Conservation (phyloP, 768 basidiomycete species). For the Tulasnella calospora region DNA sequence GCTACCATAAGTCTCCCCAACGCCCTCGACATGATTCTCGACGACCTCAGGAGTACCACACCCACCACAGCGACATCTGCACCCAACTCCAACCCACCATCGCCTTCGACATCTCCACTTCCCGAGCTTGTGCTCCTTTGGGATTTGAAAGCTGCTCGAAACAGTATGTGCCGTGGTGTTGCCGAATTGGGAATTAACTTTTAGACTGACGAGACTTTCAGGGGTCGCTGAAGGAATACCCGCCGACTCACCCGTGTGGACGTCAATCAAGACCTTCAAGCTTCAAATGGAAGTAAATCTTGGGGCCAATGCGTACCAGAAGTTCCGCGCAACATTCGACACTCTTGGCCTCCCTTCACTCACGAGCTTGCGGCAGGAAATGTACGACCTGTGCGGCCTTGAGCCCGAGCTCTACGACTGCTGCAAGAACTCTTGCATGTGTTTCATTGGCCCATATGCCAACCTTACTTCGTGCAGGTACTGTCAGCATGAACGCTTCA, state of each 20-base stretch:
- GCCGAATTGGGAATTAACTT: background rate
- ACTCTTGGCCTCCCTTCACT: background rate
- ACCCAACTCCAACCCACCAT: too few relatives aligned
- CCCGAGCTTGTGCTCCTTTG: too few relatives aligned
- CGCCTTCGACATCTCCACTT: too few relatives aligned
- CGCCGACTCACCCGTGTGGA: background rate
- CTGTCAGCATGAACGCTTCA: background rate
- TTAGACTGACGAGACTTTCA: background rate
- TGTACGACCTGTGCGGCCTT: background rate
- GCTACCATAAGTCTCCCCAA: too few relatives aligned
- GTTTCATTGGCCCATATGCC: background rate
- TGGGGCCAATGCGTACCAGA: background rate
- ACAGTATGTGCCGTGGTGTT: background rate
- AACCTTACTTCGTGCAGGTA: background rate
- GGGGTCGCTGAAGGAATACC: background rate
- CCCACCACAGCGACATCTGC: too few relatives aligned
- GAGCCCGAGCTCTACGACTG: background rate
- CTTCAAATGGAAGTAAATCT: too few relatives aligned
- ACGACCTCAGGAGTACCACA: too few relatives aligned
- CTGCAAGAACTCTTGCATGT: background rate
- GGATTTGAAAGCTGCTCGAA: too few relatives aligned
- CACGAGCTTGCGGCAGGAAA: background rate
- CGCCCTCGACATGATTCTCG: too few relatives aligned
- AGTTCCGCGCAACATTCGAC: background rate
- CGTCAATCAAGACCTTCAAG: too few relatives aligned